These are phyloP conservation scores for Rhodofomes roseus DNA, from an alignment of 1,284 basidiomycete genomes.

Conservation along the genomic window DNA sequence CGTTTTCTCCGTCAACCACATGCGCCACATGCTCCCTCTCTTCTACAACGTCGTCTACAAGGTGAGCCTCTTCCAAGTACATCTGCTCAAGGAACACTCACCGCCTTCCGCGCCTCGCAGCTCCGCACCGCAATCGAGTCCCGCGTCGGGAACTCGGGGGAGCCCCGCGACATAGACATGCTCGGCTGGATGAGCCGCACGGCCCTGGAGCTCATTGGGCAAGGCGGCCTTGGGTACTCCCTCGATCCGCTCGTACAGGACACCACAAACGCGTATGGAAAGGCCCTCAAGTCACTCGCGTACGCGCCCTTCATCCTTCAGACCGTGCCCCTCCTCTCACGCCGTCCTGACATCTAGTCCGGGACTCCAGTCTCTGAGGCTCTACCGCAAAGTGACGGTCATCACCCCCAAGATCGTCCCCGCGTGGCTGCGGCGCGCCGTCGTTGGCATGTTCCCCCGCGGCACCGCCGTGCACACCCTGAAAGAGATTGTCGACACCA, in stretches of 20 bases:
- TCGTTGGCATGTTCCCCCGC: slow-evolving; percentile 13
- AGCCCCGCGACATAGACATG: slow-evolving; percentile 27
- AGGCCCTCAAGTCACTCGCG: not conserved
- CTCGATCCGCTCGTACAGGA: slow-evolving; percentile 24
- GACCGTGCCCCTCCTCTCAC: slow-evolving; percentile 10
- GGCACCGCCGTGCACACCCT: slow-evolving; percentile 10
- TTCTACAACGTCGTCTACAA: slow-evolving; percentile 16
- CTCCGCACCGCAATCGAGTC: slow-evolving; percentile 18
- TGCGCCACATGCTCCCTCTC: slow-evolving; percentile 23
- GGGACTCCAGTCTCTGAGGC: slow-evolving; percentile 3
- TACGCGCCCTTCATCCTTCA: not conserved
- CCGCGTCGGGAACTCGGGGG: slow-evolving; percentile 7
- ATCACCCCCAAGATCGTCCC: slow-evolving; percentile 6
- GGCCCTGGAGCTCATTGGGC: slow-evolving; percentile 34
- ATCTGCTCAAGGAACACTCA: not conserved
- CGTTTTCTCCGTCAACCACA: slow-evolving; percentile 22
- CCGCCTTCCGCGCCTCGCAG: not conserved
- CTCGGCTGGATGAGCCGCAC: slow-evolving; percentile 31
- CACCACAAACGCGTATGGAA: not conserved
- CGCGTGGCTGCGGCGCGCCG: slow-evolving; percentile 5
- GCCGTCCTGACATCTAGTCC: slow-evolving; percentile 5
- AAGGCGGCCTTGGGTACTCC: slow-evolving; percentile 34
- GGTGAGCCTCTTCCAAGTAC: not conserved
- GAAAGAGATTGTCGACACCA: slow-evolving; percentile 13
- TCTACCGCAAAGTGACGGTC: slow-evolving; percentile 8